Evolutionary conservation across 352 stramenopile genomes (phyloP).

Genomic region (Phytophthora sp.): DNA sequence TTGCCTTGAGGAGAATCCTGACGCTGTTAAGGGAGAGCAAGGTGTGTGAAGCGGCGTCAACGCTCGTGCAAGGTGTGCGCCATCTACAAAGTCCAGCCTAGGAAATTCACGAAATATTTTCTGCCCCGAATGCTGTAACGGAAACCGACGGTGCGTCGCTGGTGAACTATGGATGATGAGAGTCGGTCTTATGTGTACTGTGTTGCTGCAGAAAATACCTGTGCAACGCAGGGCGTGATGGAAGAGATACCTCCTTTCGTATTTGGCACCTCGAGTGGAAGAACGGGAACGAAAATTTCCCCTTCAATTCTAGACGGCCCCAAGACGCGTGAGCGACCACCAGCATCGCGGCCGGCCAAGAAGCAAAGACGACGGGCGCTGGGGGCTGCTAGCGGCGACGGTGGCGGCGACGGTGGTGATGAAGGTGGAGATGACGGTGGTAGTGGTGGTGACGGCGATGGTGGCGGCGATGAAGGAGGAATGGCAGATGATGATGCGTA

Average conservation of each 20-base stretch:
- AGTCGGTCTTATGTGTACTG: too few species aligned
- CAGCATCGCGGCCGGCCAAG: not conserved
- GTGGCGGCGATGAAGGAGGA: not conserved
- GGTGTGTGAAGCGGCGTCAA: not conserved
- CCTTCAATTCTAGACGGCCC: not conserved
- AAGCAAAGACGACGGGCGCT: not conserved
- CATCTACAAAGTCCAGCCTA: not conserved
- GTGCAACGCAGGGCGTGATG: not conserved
- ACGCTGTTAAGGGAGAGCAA: not conserved
- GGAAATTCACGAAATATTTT: not conserved
- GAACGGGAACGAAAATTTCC: not conserved
- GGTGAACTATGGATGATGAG: too few species aligned
- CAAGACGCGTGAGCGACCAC: not conserved
- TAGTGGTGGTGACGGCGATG: not conserved
- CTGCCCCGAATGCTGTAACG: not conserved
- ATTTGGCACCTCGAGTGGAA: not conserved
- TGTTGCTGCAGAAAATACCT: not conserved
- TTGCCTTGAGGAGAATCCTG: not conserved
- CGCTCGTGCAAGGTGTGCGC: not conserved
- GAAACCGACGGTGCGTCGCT: too few species aligned
- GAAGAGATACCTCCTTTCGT: not conserved
- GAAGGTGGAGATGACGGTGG: too few species aligned
- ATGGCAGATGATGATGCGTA: too few species aligned
- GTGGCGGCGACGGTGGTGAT: not conserved
- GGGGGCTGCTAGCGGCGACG: not conserved